These are phyloP conservation scores for Trametes cubensis DNA, from an alignment of 768 basidiomycete genomes.

Conservation along the genomic window DNA sequence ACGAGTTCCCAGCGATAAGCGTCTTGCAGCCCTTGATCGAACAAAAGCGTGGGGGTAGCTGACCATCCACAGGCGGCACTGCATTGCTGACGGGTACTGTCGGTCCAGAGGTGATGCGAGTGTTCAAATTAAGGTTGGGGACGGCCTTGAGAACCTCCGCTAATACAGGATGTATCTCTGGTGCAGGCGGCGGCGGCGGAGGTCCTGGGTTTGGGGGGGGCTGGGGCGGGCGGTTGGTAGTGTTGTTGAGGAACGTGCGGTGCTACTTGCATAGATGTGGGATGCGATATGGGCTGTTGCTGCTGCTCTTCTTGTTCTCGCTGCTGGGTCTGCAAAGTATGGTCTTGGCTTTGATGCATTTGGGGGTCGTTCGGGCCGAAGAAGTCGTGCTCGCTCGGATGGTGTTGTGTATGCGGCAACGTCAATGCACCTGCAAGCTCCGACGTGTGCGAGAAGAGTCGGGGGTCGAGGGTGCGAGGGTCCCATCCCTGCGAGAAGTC, in stretches of 20 bases:
- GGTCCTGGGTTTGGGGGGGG: not conserved
- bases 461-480: conserved; percentile 35
- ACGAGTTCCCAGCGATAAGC: conserved; percentile 42
- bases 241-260: not conserved
- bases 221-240: not conserved
- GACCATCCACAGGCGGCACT: conserved; percentile 8
- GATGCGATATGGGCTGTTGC: not conserved
- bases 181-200: conserved; percentile 15
- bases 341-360: not conserved
- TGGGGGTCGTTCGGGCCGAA: not conserved
- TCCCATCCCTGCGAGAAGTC: conserved; percentile 25
- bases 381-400: not conserved
- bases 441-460: conserved; percentile 39
- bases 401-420: conserved; percentile 31
- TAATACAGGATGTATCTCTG: conserved; percentile 12
- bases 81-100: conserved; percentile 15
- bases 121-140: conserved; percentile 19
- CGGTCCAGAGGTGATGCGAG: conserved; percentile 22
- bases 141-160: conserved; percentile 18
- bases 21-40: conserved; percentile 60
- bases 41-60: conserved; percentile 42
- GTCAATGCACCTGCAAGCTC: conserved; percentile 54
- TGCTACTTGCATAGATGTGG: not conserved
- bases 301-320: not conserved
- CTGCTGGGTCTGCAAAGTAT: not conserved